Evolutionary conservation across 1,139 yeast genomes (phyloP).

Genomic region (Pichia norvegensis): DNA sequence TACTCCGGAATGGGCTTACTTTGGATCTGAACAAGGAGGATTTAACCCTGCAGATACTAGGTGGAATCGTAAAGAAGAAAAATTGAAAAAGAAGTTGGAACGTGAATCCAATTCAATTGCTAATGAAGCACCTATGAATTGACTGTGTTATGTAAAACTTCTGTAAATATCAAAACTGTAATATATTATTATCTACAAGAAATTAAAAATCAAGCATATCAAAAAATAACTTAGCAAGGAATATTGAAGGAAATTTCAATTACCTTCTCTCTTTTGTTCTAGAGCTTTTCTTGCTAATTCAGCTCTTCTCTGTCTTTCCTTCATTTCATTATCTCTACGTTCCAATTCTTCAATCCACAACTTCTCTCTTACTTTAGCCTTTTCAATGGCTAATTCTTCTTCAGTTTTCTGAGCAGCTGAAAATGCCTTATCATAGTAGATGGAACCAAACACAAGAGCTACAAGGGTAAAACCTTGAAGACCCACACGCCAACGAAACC

Average conservation of each 20-base stretch:
- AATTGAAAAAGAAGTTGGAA: constrained; percentile 37
- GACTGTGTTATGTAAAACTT: too few relatives aligned
- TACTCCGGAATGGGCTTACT: constrained; percentile 87
- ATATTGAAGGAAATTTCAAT: too few relatives aligned
- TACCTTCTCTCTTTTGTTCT: not conserved
- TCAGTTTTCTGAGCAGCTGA: constrained; percentile 37
- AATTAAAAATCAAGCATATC: not conserved
- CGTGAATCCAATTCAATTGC: constrained; percentile 29
- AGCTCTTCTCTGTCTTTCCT: constrained; percentile 53
- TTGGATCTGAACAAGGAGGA: constrained; percentile 82
- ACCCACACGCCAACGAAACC: constrained; percentile 86
- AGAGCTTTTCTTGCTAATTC: constrained; percentile 34
- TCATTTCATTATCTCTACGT: constrained; percentile 68
- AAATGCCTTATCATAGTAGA: constrained; percentile 41
- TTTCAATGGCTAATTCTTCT: constrained; percentile 57
- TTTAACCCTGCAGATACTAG: constrained; percentile 80
- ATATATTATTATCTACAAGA: not conserved
- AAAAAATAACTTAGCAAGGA: not conserved
- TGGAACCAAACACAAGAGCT: constrained; percentile 77
- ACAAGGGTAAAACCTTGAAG: constrained; percentile 76
- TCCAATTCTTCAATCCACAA: constrained; percentile 90
- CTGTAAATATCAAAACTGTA: not conserved
- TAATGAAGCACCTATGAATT: not conserved
- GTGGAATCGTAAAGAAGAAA: constrained; percentile 61
- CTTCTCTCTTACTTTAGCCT: constrained; percentile 76